A percentile compares a stretch with the other conserved stretches of the same genome.
phyloP scores from a whole-genome alignment of 129 eudicot genomes.

The Sambucus nigra region DNA sequence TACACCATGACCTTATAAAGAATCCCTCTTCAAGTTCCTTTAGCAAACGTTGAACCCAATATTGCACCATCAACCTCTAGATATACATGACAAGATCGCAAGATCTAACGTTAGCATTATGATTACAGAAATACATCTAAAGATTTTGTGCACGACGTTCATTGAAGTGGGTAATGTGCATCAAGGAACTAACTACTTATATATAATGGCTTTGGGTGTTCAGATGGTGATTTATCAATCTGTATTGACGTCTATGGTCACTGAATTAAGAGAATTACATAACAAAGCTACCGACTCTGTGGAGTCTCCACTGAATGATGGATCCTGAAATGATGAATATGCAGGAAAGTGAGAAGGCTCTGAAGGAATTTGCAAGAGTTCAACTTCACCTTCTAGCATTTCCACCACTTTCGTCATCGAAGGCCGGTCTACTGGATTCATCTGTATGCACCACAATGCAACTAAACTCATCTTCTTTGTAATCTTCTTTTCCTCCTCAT shows the following conservation, averaged over 20 bases:
- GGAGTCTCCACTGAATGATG: background rate
- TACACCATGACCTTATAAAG: no score
- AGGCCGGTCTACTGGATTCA: constrained; percentile 26
- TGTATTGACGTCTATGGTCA: background rate
- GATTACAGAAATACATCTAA: no score
- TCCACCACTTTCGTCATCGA: constrained; percentile 24
- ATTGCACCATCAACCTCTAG: no score
- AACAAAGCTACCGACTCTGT: background rate
- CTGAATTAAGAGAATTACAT: background rate
- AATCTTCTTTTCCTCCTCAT: constrained; percentile 10
- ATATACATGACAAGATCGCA: no score
- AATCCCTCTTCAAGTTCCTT: no score
- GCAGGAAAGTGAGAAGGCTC: constrained; percentile 22
- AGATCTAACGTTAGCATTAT: no score
- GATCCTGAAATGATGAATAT: no score
- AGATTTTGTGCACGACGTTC: no score
- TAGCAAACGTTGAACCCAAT: no score
- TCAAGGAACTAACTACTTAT: no score
- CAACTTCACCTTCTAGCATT: constrained; percentile 29
- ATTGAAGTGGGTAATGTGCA: no score
- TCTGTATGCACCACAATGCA: constrained; percentile 38
- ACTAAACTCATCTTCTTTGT: constrained; percentile 24
- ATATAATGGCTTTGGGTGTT: no score
- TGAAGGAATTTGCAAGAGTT: constrained; percentile 16
- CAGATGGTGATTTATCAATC: background rate